Base-by-base conservation (phyloP, 352 stramenopile genomes). In the Globisporangium radiosum region DNA sequence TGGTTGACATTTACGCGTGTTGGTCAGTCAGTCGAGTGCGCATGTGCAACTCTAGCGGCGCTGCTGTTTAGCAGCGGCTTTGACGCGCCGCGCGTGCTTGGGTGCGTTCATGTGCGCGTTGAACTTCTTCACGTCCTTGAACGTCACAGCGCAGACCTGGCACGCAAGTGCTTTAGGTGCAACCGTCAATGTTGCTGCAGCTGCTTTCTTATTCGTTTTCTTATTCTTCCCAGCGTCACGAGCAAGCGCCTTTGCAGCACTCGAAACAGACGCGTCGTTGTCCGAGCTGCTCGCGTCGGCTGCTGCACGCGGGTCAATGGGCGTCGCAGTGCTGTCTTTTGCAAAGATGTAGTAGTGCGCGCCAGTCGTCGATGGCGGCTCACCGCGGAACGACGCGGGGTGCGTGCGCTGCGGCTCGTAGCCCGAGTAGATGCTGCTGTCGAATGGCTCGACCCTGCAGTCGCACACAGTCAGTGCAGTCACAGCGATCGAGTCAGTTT, bases 41-140 rank as follows among this genome's bases (percentile, higher is more conserved):
- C 25, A 25, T 25, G 25, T 1, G 25, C 25, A 25, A 25, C 13
- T 4, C 45, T 49, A 49, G 14, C 45, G 45, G 19, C 25, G 48
- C 38, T 63, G 57, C n/a, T 40, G 48, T 53, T 85, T 86, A 52
- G 80, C 84, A n/a, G 76, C 58, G 19, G 71, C 66, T 51, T 90
- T 90, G 9, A 86, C 75, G 55, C 79, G 81, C 52, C 83, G 81
- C 14, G 81, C 76, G 62, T 94, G 84, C 60, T 94, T 94, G 49
- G 78, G 73, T n/a, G 84, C 91, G 65, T 94, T 94, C 65, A 91
- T 81, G 69, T 94, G 84, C 37, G 75, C 81, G 48, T 94, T 94
- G 77, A 84, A 94, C 64, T 90, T 91, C 66, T 89, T 92, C 37
- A 75, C 53, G 56, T 88, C 75, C 9, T 71, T 69, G 52, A 90